A percentile compares a stretch with the other conserved stretches of the same genome.
Evolutionary conservation across 495 filamentous ascomycete genomes (phyloP).

Genomic region (Evernia prunastri): DNA sequence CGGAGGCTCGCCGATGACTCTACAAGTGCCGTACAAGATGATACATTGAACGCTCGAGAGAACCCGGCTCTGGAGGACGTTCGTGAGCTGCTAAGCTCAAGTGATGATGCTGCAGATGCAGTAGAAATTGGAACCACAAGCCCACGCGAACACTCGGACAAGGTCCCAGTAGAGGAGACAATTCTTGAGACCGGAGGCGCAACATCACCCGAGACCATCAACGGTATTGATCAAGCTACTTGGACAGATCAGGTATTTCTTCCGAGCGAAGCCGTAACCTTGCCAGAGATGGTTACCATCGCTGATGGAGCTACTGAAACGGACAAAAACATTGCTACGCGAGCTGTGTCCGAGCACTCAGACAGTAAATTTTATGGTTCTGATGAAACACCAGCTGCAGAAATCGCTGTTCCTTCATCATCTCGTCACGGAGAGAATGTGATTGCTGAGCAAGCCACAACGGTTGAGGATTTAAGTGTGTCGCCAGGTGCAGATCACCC

Average conservation of each 20-base stretch:
- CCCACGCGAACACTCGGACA: not conserved
- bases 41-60: conserved; percentile 4
- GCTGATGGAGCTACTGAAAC: not conserved
- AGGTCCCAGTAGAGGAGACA: not conserved
- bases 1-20: too few relatives aligned
- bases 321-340: not conserved
- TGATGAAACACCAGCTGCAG: not conserved
- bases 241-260: not conserved
- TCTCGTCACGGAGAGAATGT: not conserved
- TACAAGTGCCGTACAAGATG: conserved; percentile 4
- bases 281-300: not conserved
- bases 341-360: not conserved
- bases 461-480: not conserved
- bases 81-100: not conserved
- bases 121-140: not conserved
- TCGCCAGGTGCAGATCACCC: not conserved
- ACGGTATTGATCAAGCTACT: not conserved
- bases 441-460: not conserved
- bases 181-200: not conserved
- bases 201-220: not conserved
- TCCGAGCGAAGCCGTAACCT: not conserved
- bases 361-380: not conserved
- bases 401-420: not conserved
- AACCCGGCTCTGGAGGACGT: conserved; percentile 12
- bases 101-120: not conserved